phyloP scores from a whole-genome alignment of 306 rosid species.

The Fragaria ananassa region DNA sequence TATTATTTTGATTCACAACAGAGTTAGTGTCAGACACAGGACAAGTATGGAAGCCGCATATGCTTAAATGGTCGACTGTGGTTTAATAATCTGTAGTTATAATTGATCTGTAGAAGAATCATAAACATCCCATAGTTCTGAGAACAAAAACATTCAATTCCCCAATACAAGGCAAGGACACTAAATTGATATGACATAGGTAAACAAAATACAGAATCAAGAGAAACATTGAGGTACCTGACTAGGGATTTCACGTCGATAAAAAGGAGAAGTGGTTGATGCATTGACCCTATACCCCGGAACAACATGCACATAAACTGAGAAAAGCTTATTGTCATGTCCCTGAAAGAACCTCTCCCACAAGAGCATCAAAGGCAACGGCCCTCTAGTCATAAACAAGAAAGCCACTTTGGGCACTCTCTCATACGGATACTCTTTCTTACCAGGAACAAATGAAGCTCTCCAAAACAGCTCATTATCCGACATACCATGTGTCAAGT shows the following conservation, averaged over 20 bases:
- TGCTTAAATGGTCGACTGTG: not conserved
- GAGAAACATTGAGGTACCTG: conserved; percentile 38
- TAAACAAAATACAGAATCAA: not conserved
- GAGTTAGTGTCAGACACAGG: not conserved
- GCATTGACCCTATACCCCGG: conserved; percentile 55
- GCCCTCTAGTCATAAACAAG: conserved; percentile 90
- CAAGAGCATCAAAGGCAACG: conserved; percentile 72
- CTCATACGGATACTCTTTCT: conserved; percentile 38
- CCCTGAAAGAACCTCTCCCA: conserved; percentile 92
- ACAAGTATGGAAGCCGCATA: not conserved
- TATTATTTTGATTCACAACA: not conserved
- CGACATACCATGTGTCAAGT: conserved; percentile 46
- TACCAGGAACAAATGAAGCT: conserved; percentile 68
- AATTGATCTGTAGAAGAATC: too few species aligned
- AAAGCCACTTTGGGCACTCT: conserved; percentile 81
- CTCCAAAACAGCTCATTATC: conserved; percentile 85
- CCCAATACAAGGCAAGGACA: not conserved
- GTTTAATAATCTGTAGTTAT: too few species aligned
- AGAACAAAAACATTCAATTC: not conserved
- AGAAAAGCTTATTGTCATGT: conserved; percentile 43
- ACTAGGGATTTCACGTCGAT: conserved; percentile 69
- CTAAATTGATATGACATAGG: not conserved
- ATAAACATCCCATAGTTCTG: not conserved
- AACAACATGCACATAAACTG: conserved; percentile 65
- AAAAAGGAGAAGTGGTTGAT: conserved; percentile 54